Conservation (phyloP, 805 yeast genomes). For the Vanderwaltozyma verrucispora region DNA sequence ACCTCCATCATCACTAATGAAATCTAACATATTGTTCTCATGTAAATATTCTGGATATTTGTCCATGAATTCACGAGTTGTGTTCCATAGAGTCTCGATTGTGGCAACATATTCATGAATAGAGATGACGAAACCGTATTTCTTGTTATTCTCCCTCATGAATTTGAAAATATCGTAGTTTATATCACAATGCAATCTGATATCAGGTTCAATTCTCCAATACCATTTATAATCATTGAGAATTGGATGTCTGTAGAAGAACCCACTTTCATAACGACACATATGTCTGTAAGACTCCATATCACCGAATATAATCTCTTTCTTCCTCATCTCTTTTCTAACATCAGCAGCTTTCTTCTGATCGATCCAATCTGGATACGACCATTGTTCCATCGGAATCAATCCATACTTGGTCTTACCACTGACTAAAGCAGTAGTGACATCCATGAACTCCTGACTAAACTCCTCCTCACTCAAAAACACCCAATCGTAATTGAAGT, state of each 20-base stretch:
- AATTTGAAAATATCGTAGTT: slow-evolving; percentile 72
- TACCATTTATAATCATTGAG: slow-evolving; percentile 75
- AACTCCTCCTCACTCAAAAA: slow-evolving; percentile 84
- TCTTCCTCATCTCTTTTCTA: slow-evolving; percentile 41
- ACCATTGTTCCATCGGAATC: slow-evolving; percentile 82
- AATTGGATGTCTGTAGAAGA: slow-evolving; percentile 70
- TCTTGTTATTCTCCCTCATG: slow-evolving; percentile 67
- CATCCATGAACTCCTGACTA: slow-evolving; percentile 64
- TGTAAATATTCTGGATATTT: slow-evolving; percentile 50
- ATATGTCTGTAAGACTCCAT: slow-evolving; percentile 70
- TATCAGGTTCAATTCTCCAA: slow-evolving; percentile 92
- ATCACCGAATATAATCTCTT: slow-evolving; percentile 51
- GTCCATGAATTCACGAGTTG: slow-evolving; percentile 53
- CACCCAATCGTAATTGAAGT: slow-evolving; percentile 88
- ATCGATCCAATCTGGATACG: slow-evolving; percentile 78
- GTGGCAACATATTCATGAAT: slow-evolving; percentile 63
- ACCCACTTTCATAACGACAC: slow-evolving; percentile 89
- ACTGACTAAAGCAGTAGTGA: slow-evolving; percentile 56
- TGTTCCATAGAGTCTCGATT: slow-evolving; percentile 68
- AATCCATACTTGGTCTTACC: slow-evolving; percentile 72
- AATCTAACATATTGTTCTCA: slow-evolving; percentile 54
- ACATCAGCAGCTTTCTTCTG: slow-evolving; percentile 49
- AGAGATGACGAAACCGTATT: slow-evolving; percentile 69
- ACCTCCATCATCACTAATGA: slow-evolving; percentile 63
- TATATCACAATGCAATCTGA: slow-evolving; percentile 71